phyloP scores from a whole-genome alignment of 2,329 filamentous ascomycete species.

The Fusarium scirpi region DNA sequence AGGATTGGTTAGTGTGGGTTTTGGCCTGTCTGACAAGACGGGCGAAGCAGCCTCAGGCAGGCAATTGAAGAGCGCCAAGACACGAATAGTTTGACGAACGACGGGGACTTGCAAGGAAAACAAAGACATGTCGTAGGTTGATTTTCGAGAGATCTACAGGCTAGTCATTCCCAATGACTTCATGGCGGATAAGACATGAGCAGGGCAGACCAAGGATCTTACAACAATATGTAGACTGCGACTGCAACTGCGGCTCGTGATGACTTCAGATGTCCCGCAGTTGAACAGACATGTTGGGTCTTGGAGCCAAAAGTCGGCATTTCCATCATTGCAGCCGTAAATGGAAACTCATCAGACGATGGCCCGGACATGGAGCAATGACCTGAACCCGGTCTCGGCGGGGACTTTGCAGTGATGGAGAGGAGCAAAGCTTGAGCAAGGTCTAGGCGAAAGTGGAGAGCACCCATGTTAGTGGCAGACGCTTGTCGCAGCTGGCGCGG shows the following conservation, averaged over 20 bases:
- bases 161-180: constrained; percentile 33
- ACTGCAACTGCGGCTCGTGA: not conserved
- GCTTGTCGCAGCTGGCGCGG: constrained; percentile 40
- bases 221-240: not conserved
- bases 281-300: not conserved
- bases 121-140: constrained; percentile 13
- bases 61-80: constrained; percentile 20
- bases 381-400: constrained; percentile 35
- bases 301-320: constrained; percentile 10
- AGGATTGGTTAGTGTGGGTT: not conserved
- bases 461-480: constrained; percentile 30
- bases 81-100: constrained; percentile 18
- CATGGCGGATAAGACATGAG: constrained; percentile 24
- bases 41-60: constrained; percentile 32
- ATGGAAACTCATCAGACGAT: constrained; percentile 36
- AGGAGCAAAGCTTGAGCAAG: constrained; percentile 26
- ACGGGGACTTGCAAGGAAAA: constrained; percentile 38
- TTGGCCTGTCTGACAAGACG: constrained; percentile 2
- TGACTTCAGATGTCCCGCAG: constrained; percentile 2
- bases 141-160: constrained; percentile 28
- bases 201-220: constrained; percentile 5
- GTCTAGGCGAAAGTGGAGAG: constrained; percentile 42
- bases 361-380: constrained; percentile 8
- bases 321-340: constrained; percentile 10
- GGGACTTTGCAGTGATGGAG: constrained; percentile 7